Evolutionary conservation across 1,284 basidiomycete genomes (phyloP).

Genomic region (Ceratobasidium sp.): DNA sequence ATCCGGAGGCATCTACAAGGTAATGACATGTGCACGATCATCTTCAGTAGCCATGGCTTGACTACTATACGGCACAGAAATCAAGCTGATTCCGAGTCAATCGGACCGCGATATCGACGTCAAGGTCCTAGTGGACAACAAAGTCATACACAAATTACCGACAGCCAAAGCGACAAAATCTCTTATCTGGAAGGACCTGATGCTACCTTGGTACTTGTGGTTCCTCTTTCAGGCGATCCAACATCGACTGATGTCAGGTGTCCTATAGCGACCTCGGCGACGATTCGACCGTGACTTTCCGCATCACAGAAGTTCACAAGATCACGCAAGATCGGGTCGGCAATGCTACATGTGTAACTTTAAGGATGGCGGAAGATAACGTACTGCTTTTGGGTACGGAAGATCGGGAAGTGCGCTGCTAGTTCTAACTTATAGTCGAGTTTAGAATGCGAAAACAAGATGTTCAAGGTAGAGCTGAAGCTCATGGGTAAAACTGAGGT

Average conservation of each 20-base stretch:
- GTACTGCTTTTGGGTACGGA: too few species aligned
- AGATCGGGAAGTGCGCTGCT: too few species aligned
- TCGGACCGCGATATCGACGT: background rate
- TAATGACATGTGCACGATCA: background rate
- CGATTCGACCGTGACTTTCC: background rate
- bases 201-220: background rate
- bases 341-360: background rate
- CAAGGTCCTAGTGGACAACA: background rate
- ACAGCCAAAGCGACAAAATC: background rate
- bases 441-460: too few species aligned
- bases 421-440: too few species aligned
- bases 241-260: background rate
- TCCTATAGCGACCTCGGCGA: background rate
- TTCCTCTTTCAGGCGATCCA: too few species aligned
- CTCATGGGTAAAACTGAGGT: too few species aligned
- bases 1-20: background rate
- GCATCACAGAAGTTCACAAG: background rate
- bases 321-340: background rate
- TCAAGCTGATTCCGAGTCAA: background rate
- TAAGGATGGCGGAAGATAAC: background rate
- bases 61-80: background rate
- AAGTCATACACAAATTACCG: background rate
- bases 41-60: background rate
- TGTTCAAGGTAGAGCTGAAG: too few species aligned
- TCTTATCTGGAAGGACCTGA: background rate